phyloP scores from a whole-genome alignment of 1,284 basidiomycete genomes.

The Bjerkandera adusta region DNA sequence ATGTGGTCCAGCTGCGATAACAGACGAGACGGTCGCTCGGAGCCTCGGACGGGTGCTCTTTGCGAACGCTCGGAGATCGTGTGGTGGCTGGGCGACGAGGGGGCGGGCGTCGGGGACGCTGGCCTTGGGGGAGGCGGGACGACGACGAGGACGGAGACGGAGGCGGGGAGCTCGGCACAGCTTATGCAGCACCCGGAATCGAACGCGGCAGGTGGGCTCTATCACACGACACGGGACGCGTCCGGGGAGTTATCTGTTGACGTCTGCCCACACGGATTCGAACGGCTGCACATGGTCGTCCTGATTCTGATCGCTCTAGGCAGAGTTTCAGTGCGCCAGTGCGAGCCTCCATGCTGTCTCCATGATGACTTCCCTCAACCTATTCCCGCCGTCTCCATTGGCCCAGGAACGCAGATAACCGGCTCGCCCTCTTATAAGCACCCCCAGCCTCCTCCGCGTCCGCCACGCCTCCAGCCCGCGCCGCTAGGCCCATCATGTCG shows the following conservation, averaged over 20 bases:
- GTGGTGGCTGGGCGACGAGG: too few relatives aligned
- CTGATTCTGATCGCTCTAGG: not conserved
- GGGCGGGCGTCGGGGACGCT: too few relatives aligned
- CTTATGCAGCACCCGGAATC: too few relatives aligned
- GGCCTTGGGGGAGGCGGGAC: too few relatives aligned
- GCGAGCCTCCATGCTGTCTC: not conserved
- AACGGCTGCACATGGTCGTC: not conserved
- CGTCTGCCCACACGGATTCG: not conserved
- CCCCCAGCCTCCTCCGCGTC: not conserved
- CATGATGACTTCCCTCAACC: not conserved
- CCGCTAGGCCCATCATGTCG: conserved; percentile 12
- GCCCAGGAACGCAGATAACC: not conserved
- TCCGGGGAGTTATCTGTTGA: not conserved
- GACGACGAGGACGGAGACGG: too few relatives aligned
- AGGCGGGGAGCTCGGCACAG: too few relatives aligned
- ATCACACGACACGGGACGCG: not conserved
- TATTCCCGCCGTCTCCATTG: not conserved
- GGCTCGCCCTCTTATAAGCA: conserved; percentile 6
- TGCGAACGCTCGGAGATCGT: too few relatives aligned
- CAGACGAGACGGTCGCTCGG: too few relatives aligned
- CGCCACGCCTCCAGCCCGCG: not conserved
- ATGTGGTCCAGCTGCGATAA: too few relatives aligned
- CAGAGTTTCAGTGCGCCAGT: not conserved
- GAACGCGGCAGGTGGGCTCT: too few relatives aligned
- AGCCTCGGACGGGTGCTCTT: too few relatives aligned